Percentiles rank a stretch among this genome's conserved stretches.
phyloP scores from a whole-genome alignment of 2,329 filamentous ascomycete species.

The Sphaerulina vaccinii region DNA sequence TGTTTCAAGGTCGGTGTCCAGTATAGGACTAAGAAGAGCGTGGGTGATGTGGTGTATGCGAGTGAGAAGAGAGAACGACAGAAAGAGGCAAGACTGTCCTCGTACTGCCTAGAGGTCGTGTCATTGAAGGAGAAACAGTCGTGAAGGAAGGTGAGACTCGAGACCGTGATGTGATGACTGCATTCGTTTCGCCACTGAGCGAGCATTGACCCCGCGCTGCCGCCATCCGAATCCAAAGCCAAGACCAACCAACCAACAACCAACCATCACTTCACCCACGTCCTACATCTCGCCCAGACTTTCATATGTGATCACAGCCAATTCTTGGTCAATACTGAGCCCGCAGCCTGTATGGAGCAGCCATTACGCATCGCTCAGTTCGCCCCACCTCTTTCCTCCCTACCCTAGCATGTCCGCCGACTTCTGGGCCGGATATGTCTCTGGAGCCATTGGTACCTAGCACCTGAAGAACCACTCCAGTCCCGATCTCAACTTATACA shows the following conservation, averaged over 20 bases:
- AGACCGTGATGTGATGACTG: too few species aligned
- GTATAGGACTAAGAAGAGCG: too few species aligned
- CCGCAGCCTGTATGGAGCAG: slow-evolving; percentile 12
- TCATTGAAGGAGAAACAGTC: too few species aligned
- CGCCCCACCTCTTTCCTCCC: neutral
- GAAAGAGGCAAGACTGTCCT: too few species aligned
- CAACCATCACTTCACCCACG: neutral
- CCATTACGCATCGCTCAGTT: neutral
- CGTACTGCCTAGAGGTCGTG: too few species aligned
- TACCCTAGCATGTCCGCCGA: slow-evolving; percentile 70
- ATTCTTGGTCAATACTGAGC: neutral
- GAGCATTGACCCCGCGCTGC: too few species aligned
- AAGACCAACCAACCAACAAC: too few species aligned
- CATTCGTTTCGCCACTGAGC: too few species aligned
- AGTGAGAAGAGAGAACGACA: too few species aligned
- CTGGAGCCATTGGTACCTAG: slow-evolving; percentile 65
- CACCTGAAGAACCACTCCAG: neutral
- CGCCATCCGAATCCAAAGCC: too few species aligned
- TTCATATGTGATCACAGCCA: neutral
- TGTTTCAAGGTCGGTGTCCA: neutral
- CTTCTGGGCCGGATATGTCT: slow-evolving; percentile 91
- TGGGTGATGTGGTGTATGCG: too few species aligned
- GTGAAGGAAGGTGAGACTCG: too few species aligned
- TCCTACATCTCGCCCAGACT: neutral
- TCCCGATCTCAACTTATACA: slow-evolving; percentile 4